phyloP scores from a whole-genome alignment of 2,329 filamentous ascomycete genomes.

The Fusarium ambrosium region DNA sequence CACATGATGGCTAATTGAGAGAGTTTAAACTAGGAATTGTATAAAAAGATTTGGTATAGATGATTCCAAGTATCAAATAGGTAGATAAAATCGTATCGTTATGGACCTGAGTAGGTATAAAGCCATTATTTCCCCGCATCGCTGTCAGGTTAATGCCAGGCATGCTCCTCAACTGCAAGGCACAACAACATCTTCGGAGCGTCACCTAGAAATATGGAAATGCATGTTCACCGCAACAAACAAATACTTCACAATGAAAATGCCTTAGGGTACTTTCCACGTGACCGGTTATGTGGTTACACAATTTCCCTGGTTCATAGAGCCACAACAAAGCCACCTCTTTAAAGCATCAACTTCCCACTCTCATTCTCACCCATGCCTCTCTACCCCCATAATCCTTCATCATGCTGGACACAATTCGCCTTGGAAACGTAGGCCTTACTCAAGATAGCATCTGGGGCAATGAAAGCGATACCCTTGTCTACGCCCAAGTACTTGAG shows the following conservation, averaged over 20 bases:
- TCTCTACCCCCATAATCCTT: not conserved
- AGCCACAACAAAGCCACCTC: too few species aligned
- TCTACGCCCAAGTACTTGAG: not conserved
- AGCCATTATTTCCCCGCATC: not conserved
- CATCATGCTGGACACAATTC: not conserved
- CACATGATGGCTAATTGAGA: not conserved
- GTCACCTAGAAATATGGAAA: not conserved
- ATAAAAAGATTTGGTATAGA: not conserved
- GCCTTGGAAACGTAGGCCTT: not conserved
- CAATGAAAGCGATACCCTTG: not conserved
- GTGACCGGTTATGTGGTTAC: not conserved
- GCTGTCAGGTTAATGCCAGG: not conserved
- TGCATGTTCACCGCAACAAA: not conserved
- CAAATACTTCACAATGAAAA: not conserved
- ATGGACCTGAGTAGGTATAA: not conserved
- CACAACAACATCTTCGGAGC: not conserved
- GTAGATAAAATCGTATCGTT: not conserved
- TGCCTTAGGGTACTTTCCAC: not conserved
- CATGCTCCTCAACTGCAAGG: not conserved
- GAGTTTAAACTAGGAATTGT: not conserved
- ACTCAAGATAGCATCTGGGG: not conserved
- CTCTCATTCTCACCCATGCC: not conserved
- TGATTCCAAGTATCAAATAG: not conserved
- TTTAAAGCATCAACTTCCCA: not conserved
- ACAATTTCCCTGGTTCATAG: too few species aligned